Evolutionary conservation across 768 basidiomycete genomes (phyloP).

Genomic region (Rickenella mellea): DNA sequence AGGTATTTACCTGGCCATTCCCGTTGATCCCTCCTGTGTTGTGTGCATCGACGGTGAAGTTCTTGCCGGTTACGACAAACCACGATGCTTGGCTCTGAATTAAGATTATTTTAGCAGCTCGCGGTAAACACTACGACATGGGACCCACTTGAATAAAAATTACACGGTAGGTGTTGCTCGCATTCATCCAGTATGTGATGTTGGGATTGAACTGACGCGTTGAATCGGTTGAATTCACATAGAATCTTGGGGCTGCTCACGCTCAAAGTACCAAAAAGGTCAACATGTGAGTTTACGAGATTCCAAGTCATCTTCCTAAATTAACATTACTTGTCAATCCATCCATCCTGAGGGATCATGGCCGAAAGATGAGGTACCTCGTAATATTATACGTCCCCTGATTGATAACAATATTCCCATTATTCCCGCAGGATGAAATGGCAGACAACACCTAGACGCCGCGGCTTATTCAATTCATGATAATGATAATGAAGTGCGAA

Average conservation of each 20-base stretch:
- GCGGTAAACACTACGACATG: not conserved
- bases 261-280: constrained; percentile 33
- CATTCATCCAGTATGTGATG: constrained; percentile 45
- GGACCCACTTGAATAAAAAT: constrained; percentile 47
- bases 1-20: constrained; percentile 39
- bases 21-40: constrained; percentile 48
- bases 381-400: constrained; percentile 43
- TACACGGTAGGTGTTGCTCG: constrained; percentile 45
- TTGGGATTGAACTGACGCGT: constrained; percentile 41
- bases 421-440: constrained; percentile 37
- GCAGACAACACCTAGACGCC: constrained; percentile 44
- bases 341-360: not conserved
- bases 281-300: constrained; percentile 30
- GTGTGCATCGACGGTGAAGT: constrained; percentile 49
- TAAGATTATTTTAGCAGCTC: not conserved
- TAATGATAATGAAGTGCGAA: too few species aligned
- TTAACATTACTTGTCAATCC: not conserved
- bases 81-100: constrained; percentile 49
- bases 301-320: constrained; percentile 47
- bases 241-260: constrained; percentile 18
- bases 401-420: constrained; percentile 35
- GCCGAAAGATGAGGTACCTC: constrained; percentile 18
- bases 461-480: too few species aligned
- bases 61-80: constrained; percentile 49
- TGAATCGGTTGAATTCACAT: not conserved